A percentile compares a stretch with the other conserved stretches of the same genome.
Evolutionary conservation across 139 green algal genomes (phyloP).

Genomic region (Yamagishiella unicocca): DNA sequence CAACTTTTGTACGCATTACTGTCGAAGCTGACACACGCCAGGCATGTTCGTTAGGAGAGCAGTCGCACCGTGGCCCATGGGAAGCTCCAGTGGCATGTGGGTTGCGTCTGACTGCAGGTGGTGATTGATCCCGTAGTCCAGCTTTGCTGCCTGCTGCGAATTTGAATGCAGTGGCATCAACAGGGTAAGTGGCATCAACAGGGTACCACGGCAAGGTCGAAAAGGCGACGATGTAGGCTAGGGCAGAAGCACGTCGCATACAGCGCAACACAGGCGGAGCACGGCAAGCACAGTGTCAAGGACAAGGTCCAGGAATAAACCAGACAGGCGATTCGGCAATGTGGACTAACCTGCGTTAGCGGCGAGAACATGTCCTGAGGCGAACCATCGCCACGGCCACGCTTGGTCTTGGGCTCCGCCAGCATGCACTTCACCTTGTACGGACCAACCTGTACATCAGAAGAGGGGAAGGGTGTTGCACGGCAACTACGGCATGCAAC

Average conservation of each 20-base stretch:
- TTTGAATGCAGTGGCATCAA: neutral
- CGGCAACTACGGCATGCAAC: too few relatives aligned
- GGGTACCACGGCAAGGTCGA: neutral
- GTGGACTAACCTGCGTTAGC: constrained; percentile 34
- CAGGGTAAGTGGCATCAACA: neutral
- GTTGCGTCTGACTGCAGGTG: constrained; percentile 19
- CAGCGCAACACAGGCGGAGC: neutral
- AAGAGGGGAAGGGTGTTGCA: too few relatives aligned
- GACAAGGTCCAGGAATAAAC: too few relatives aligned
- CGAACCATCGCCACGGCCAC: constrained; percentile 51
- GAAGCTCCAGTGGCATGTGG: constrained; percentile 43
- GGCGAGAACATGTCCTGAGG: constrained; percentile 36
- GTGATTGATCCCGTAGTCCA: constrained; percentile 53
- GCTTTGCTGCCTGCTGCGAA: constrained; percentile 25
- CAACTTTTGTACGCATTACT: too few relatives aligned
- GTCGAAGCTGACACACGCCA: too few relatives aligned
- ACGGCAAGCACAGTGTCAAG: too few relatives aligned
- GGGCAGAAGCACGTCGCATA: neutral
- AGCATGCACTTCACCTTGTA: constrained; percentile 96
- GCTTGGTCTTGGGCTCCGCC: constrained; percentile 91
- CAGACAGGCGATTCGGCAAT: too few relatives aligned
- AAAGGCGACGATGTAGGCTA: neutral
- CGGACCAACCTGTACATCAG: constrained; percentile 70
- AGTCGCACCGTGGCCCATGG: constrained; percentile 45
- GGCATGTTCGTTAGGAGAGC: too few relatives aligned